A percentile compares a stretch with the other conserved stretches of the same genome.
Conservation (phyloP, 108 stramenopile genomes). For the Fistulifera pelliculosa region DNA sequence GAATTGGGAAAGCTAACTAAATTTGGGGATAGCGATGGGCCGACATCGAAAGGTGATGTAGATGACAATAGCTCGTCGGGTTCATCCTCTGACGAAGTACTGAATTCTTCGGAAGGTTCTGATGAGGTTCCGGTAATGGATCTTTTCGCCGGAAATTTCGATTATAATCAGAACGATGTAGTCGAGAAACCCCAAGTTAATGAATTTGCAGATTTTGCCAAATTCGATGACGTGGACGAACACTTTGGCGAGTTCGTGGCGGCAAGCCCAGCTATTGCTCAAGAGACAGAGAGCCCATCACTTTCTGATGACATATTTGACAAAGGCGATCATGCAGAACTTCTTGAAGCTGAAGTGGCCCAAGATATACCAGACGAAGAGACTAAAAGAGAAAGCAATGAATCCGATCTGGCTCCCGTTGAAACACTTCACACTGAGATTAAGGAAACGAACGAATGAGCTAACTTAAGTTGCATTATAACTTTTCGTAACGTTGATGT, state of each 20-base stretch:
- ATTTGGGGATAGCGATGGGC: conserved; percentile 1
- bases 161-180: conserved; percentile 5
- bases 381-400: too few species aligned
- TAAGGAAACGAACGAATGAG: too few species aligned
- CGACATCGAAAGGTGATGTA: conserved; percentile 4
- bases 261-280: not conserved
- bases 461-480: too few species aligned
- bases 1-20: conserved; percentile 12
- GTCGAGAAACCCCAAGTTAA: conserved; percentile 1
- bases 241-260: conserved; percentile 8
- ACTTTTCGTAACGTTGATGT: too few species aligned
- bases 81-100: conserved; percentile 3
- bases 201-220: conserved; percentile 48
- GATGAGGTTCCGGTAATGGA: conserved; percentile 51
- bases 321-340: conserved; percentile 1
- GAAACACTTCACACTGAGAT: too few species aligned
- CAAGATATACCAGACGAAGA: too few species aligned
- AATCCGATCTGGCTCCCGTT: too few species aligned
- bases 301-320: conserved; percentile 5
- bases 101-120: not conserved
- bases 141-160: conserved; percentile 72
- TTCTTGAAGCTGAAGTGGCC: not conserved
- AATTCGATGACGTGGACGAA: conserved; percentile 47
- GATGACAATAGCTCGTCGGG: conserved; percentile 8
- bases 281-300: not conserved